Conservation (phyloP, 164 flowering plant species). For the Annona cherimola region DNA sequence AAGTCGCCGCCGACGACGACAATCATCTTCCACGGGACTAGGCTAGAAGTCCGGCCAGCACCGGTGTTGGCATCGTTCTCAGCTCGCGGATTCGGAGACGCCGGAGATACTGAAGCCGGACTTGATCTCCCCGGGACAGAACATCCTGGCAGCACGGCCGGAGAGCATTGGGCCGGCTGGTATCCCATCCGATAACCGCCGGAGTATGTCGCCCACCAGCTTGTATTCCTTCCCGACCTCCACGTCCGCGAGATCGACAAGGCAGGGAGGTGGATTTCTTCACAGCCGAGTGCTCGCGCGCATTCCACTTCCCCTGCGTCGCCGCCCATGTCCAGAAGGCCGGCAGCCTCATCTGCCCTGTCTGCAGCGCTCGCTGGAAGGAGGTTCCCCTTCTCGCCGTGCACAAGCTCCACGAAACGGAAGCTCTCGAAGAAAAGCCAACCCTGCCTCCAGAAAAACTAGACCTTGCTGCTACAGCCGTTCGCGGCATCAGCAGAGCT, state of each 20-base stretch:
- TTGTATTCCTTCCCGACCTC: slow-evolving; percentile 39
- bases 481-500: slow-evolving; percentile 11
- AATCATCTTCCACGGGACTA: too few relatives aligned
- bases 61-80: too few relatives aligned
- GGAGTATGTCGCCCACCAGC: slow-evolving; percentile 41
- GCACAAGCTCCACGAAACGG: slow-evolving; percentile 29
- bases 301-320: slow-evolving; percentile 91
- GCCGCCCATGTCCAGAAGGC: slow-evolving; percentile 57
- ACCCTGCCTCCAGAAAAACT: slow-evolving; percentile 5
- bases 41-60: too few relatives aligned
- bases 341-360: slow-evolving; percentile 63
- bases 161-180: too few relatives aligned
- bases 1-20: too few relatives aligned
- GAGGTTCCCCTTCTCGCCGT: slow-evolving; percentile 71
- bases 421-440: background rate
- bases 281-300: slow-evolving; percentile 87
- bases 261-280: slow-evolving; percentile 82
- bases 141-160: too few relatives aligned
- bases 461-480: background rate
- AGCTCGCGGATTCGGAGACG: too few relatives aligned
- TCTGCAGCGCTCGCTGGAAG: slow-evolving; percentile 65
- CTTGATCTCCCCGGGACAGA: too few relatives aligned
- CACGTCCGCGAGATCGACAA: slow-evolving; percentile 42
- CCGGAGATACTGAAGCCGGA: too few relatives aligned
- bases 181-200: too few relatives aligned